Evolutionary conservation across 331 rosid species (phyloP).

Genomic region (Pyrus hybrid): DNA sequence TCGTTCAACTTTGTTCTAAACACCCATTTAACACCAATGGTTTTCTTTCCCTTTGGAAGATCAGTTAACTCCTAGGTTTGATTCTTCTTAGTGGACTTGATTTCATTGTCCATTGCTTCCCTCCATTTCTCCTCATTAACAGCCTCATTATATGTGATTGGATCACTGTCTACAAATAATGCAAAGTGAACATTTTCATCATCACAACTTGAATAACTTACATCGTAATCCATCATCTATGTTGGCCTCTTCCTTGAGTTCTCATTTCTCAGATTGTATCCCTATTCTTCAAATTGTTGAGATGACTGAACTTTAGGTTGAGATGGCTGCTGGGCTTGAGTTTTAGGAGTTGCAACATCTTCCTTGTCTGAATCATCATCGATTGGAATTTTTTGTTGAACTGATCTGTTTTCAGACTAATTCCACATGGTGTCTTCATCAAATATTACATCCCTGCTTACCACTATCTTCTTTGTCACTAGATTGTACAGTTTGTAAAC

Average conservation of each 20-base stretch:
- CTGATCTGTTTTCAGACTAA: not conserved
- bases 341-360: not conserved
- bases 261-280: not conserved
- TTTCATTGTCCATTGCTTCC: no score
- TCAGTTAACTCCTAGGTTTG: no score
- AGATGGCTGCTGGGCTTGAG: not conserved
- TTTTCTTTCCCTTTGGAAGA: not conserved
- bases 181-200: not conserved
- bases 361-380: not conserved
- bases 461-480: no score
- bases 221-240: not conserved
- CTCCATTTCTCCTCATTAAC: no score
- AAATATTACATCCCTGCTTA: not conserved
- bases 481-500: no score
- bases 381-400: not conserved
- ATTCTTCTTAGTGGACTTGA: no score
- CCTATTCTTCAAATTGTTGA: no score
- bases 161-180: no score
- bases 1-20: not conserved
- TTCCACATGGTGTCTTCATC: not conserved
- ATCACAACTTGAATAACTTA: not conserved
- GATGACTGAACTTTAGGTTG: not conserved
- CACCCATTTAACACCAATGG: not conserved
- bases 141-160: no score
- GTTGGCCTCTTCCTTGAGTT: not conserved